phyloP scores from a whole-genome alignment of 495 filamentous ascomycete genomes.

The Barbatosphaeria neglecta region DNA sequence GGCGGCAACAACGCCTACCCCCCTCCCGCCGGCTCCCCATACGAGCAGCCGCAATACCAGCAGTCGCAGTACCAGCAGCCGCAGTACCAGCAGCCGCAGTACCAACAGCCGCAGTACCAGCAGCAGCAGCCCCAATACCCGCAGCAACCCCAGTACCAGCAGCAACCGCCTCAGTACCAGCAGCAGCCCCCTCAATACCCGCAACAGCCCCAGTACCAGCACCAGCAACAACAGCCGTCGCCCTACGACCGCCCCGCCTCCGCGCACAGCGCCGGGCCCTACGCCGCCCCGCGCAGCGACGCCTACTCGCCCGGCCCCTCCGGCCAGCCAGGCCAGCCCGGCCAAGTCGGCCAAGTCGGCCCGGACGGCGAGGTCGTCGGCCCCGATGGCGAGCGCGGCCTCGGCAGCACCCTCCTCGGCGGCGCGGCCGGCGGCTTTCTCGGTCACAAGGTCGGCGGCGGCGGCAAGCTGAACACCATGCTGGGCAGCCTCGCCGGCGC shows the following conservation, averaged over 20 bases:
- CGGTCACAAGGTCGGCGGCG: constrained; percentile 32
- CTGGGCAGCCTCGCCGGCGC: constrained; percentile 40
- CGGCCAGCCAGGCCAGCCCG: constrained; percentile 2
- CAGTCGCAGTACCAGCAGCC: constrained; percentile 9
- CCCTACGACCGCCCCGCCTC: constrained; percentile 1
- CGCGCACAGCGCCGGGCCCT: neutral
- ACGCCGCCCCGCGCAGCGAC: neutral
- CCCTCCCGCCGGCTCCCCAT: constrained; percentile 4
- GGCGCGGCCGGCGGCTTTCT: constrained; percentile 39
- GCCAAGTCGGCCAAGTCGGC: constrained; percentile 10
- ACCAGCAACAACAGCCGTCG: neutral
- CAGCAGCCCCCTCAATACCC: neutral
- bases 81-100: neutral
- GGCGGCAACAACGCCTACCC: neutral
- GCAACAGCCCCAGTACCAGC: neutral
- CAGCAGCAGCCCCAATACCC: neutral
- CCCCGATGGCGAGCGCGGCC: constrained; percentile 35
- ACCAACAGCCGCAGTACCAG: neutral
- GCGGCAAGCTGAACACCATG: constrained; percentile 36
- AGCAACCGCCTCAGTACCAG: neutral
- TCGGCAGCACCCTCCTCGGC: constrained; percentile 41
- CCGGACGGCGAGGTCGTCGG: constrained; percentile 29
- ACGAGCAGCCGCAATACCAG: constrained; percentile 11
- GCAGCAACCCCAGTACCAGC: neutral
- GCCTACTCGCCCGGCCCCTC: neutral